Conservation (phyloP, 2,329 filamentous ascomycete species). For the Leptographium wingfieldii region DNA sequence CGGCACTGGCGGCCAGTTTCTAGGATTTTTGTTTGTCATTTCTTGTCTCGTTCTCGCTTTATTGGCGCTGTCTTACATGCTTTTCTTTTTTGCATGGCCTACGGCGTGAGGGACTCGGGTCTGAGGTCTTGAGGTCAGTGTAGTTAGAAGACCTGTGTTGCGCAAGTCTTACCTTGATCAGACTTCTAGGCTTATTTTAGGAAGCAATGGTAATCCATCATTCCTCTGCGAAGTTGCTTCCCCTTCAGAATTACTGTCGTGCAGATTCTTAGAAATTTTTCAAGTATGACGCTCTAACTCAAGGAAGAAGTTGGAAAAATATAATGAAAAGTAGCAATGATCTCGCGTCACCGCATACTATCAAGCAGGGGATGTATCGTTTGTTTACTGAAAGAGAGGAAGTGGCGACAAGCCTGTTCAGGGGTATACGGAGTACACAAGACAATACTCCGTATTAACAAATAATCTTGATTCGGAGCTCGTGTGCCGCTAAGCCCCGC, state of each 20-base stretch:
- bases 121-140: neutral
- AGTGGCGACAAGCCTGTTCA: neutral
- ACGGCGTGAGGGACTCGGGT: neutral
- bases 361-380: neutral
- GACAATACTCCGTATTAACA: neutral
- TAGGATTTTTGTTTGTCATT: neutral
- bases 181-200: neutral
- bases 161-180: neutral
- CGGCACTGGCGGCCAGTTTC: neutral
- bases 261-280: neutral
- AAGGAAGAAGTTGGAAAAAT: too few species aligned
- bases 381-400: neutral
- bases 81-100: conserved; percentile 1
- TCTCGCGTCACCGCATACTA: neutral
- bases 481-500: neutral
- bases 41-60: neutral
- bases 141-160: neutral
- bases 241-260: neutral
- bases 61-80: neutral
- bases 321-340: neutral
- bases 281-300: neutral
- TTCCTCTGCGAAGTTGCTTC: neutral
- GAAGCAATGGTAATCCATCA: neutral
- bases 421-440: neutral
- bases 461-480: neutral